Base-by-base conservation (phyloP, 2,329 filamentous ascomycete species). In the Nannizzia gypsea region DNA sequence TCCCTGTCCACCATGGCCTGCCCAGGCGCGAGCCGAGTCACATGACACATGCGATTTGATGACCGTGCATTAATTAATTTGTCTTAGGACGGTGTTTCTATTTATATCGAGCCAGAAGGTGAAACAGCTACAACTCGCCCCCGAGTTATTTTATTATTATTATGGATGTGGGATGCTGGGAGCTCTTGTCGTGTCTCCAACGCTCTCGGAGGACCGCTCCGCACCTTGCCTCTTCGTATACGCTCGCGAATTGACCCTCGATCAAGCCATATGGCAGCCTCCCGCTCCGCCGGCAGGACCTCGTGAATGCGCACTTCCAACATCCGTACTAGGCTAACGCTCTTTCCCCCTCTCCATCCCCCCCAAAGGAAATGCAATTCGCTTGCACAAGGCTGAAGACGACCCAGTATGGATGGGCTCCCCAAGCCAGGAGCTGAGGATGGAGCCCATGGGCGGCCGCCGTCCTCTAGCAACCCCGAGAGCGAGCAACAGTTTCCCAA, bases 321-420 rank as follows among this genome's bases (percentile, higher is more conserved):
- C 48, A 9, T 13, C 22, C 48, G 31, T 36, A 36, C 31, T 13
- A 52, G 48, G 22, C 22, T 46, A 42, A 6, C 20, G 22, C 44
- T 26, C 44, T 17, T 13, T 36, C 31, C 31, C 31, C 31, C 31
- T 36, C 31, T 36, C 31, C 31, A 6, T 50, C 20, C 44, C 48
- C 5, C 48, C 48, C 22, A 26, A 52, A 31, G 48, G 48, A 52
- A 52, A 52, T 52, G 48, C 48, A 52, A 52, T 52, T 52, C 48
- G 48, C 48, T 52, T 52, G 48, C 48, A 52, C 48, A 52, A 52
- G 48, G 48, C 48, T 52, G 48, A 52, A 52, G 48, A 56, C 54
- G 31, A 40, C 28, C 31, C 54, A 56, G 48, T 56, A 56, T 56
- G 54, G 54, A 56, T 28, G 28, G 17, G 36, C 13, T 56, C 20